phyloP scores from a whole-genome alignment of 1,284 basidiomycete genomes.

The Gomphus bonarii region DNA sequence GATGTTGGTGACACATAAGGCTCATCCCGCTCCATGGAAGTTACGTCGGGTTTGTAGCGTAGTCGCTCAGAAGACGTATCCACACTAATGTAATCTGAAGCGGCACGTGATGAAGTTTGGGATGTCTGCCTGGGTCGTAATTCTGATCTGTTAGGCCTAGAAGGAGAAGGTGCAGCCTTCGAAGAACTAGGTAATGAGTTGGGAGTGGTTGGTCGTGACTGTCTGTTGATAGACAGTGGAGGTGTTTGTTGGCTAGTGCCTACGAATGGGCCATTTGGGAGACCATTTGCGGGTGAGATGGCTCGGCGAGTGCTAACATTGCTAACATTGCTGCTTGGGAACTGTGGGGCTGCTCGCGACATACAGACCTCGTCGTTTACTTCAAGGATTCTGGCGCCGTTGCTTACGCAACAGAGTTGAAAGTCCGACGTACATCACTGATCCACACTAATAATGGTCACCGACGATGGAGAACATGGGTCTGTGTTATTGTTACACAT shows the following conservation, averaged over 20 bases:
- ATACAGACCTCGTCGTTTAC: neutral
- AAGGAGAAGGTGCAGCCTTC: conserved; percentile 9
- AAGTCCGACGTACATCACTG: neutral
- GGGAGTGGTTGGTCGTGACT: conserved; percentile 14
- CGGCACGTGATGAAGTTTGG: conserved; percentile 11
- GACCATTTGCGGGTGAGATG: neutral
- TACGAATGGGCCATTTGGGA: neutral
- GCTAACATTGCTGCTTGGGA: neutral
- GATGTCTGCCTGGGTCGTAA: conserved; percentile 16
- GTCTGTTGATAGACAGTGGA: conserved; percentile 14
- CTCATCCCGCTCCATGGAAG: conserved; percentile 23
- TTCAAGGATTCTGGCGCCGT: neutral
- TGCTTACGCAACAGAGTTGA: neutral
- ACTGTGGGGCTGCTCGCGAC: conserved; percentile 5
- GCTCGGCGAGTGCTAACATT: neutral
- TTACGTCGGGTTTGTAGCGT: conserved; percentile 20
- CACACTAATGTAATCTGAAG: conserved; percentile 2
- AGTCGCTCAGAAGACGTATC: neutral
- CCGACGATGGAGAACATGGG: too few relatives aligned
- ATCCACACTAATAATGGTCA: neutral
- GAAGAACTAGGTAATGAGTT: conserved; percentile 11
- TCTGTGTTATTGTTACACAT: too few relatives aligned
- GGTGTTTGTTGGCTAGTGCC: conserved; percentile 6
- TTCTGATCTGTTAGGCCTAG: conserved; percentile 17
- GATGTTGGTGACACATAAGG: conserved; percentile 23